Evolutionary conservation across 1,284 basidiomycete species (phyloP).

Genomic region (Fistulinella staudtii): DNA sequence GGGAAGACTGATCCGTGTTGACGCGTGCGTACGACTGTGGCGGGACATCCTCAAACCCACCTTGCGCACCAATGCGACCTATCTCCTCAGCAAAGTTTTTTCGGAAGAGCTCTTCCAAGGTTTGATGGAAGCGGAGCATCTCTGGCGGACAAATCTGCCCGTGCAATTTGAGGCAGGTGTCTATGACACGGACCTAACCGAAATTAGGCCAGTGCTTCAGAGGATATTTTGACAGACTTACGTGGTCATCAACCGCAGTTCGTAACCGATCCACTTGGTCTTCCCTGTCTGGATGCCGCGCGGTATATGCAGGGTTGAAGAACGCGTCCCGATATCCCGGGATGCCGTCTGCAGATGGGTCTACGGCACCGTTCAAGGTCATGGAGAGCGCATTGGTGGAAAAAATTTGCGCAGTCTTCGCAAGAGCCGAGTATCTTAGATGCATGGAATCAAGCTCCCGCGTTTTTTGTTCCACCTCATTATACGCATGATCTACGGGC

Average conservation of each 20-base stretch:
- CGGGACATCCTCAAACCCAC: conserved; percentile 32
- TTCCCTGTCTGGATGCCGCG: conserved; percentile 66
- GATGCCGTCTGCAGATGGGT: conserved; percentile 75
- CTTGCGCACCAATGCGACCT: conserved; percentile 54
- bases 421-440: conserved; percentile 69
- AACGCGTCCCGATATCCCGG: conserved; percentile 76
- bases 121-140: conserved; percentile 90
- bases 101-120: conserved; percentile 82
- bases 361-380: conserved; percentile 84
- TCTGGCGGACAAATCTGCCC: conserved; percentile 78
- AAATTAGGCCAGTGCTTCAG: background rate
- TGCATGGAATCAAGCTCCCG: conserved; percentile 71
- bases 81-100: conserved; percentile 92
- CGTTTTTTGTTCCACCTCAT: conserved; percentile 75
- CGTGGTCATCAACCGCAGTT: conserved; percentile 79
- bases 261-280: conserved; percentile 70
- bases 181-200: conserved; percentile 70
- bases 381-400: conserved; percentile 86
- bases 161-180: conserved; percentile 81
- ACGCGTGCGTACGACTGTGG: conserved; percentile 32
- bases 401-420: conserved; percentile 68
- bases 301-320: conserved; percentile 67
- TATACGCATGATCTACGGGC: conserved; percentile 81
- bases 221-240: conserved; percentile 31
- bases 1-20: conserved; percentile 39